Base-by-base conservation (phyloP, 75 land plant genomes). In the Cupressus sempervirens region DNA sequence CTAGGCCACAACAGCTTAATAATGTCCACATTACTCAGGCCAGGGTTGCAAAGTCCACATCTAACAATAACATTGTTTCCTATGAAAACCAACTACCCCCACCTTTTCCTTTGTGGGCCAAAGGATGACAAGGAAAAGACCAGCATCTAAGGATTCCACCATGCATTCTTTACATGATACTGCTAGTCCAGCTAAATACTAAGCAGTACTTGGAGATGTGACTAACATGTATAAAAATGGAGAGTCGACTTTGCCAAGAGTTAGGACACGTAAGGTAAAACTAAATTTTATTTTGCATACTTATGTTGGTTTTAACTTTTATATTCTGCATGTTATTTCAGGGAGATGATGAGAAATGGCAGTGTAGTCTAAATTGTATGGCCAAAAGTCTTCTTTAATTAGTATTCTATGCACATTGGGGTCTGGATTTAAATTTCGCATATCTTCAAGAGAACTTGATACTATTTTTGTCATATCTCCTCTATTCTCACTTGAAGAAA, bases 171-270 rank as follows among this genome's bases (percentile, higher is more conserved):
- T 74, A 23, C 15, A 77, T 18, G 23, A 41, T 68, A 34, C 75
- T 30, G 46, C 80, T 41, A 50, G 45, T 2, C 89, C 73, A 68
- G 41, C 80, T 20, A 93, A 93, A 81, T 75, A 84, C 45, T 86
- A 88, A 50, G 89, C 90, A 50, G 89, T 86, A 6, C 91, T 93
- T 7, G 89, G 84, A 82, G 93, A 91, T 86, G 89, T 91, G 32
- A 85, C 87, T n/a, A 79, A 79, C 45, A 26, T 79, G 14, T 79
- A 45, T 43, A 79, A 23, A 26, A 50, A 26, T 26, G 50, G 29
- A 11, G 50, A 29, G 1, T 4, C 45, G 4, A 14, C 43, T 79
- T 12, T 79, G 30, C 11, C n/a, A 79, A 79, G 29, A 79, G 30
- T 29, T 8, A 79, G 45, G 40, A 15, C 50, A 23, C 30, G n/a